These are phyloP conservation scores for Fraxinus xanthoxyloides DNA, from an alignment of 305 asterid genomes.

Conservation along the genomic window DNA sequence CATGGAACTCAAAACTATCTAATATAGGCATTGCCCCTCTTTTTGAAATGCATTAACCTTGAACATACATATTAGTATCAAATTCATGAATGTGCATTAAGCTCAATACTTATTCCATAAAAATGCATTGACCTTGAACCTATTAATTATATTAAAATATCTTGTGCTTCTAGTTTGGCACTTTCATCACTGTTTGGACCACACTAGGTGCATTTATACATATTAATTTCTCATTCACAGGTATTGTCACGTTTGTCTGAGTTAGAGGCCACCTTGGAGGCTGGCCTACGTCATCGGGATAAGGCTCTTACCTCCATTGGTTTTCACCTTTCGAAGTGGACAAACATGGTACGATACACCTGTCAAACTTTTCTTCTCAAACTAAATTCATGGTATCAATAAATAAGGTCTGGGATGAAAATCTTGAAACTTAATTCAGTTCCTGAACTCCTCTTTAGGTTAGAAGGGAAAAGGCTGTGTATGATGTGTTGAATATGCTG, in stretches of 20 bases:
- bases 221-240: conserved; percentile 41
- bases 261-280: conserved; percentile 85
- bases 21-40: conserved; percentile 8
- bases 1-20: not conserved
- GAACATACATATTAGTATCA: not conserved
- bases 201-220: conserved; percentile 7
- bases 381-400: conserved; percentile 6
- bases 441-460: conserved; percentile 52
- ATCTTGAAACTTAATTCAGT: conserved; percentile 19
- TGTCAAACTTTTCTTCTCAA: conserved; percentile 11
- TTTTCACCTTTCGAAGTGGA: conserved; percentile 81
- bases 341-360: conserved; percentile 53
- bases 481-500: conserved; percentile 89
- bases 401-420: not conserved
- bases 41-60: not conserved
- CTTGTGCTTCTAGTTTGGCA: conserved; percentile 23
- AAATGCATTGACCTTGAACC: conserved; percentile 4
- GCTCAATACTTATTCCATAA: not conserved
- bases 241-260: conserved; percentile 86
- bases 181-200: conserved; percentile 13
- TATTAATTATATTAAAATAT: not conserved
- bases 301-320: conserved; percentile 78
- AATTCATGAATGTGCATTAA: not conserved
- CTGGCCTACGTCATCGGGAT: conserved; percentile 81
- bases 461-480: conserved; percentile 89